phyloP scores from a whole-genome alignment of 2,329 filamentous ascomycete genomes.

The Pseudonectria foliicola region DNA sequence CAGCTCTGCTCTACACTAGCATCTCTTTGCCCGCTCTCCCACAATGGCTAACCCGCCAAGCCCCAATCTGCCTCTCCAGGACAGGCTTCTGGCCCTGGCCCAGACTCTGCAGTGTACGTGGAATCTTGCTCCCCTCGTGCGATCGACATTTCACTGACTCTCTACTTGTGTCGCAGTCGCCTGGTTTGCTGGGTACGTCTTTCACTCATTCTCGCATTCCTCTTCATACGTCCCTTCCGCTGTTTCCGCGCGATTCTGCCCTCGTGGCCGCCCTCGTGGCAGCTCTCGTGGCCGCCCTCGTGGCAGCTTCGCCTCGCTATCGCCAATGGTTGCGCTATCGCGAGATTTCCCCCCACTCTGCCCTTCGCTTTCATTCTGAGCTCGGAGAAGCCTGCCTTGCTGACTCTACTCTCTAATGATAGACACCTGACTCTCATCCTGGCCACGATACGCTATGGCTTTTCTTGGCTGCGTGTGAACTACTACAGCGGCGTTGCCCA shows the following conservation, averaged over 20 bases:
- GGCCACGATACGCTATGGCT: conserved; percentile 70
- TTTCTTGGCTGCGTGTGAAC: conserved; percentile 88
- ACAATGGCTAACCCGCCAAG: conserved; percentile 67
- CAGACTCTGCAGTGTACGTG: conserved; percentile 86
- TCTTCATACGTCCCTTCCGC: conserved; percentile 3
- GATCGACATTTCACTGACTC: conserved; percentile 12
- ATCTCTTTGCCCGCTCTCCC: conserved; percentile 3
- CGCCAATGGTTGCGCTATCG: neutral
- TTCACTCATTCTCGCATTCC: conserved; percentile 10
- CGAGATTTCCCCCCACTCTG: too few species aligned
- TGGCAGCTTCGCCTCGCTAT: conserved; percentile 9
- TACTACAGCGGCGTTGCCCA: conserved; percentile 69
- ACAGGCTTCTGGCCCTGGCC: conserved; percentile 70
- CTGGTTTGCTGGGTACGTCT: conserved; percentile 74
- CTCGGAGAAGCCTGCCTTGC: neutral
- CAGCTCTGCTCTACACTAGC: conserved; percentile 5
- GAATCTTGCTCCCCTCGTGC: conserved; percentile 13
- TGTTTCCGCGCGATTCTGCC: conserved; percentile 6
- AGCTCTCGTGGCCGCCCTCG: too few species aligned
- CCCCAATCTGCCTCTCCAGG: conserved; percentile 59
- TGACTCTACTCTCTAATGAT: conserved; percentile 2
- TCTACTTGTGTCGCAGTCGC: conserved; percentile 44
- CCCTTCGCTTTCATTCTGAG: neutral
- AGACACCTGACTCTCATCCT: conserved; percentile 85
- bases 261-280: neutral